Percentiles rank a stretch among this genome's conserved stretches.
phyloP scores from a whole-genome alignment of 2,329 filamentous ascomycete species.

The Fusarium equiseti region DNA sequence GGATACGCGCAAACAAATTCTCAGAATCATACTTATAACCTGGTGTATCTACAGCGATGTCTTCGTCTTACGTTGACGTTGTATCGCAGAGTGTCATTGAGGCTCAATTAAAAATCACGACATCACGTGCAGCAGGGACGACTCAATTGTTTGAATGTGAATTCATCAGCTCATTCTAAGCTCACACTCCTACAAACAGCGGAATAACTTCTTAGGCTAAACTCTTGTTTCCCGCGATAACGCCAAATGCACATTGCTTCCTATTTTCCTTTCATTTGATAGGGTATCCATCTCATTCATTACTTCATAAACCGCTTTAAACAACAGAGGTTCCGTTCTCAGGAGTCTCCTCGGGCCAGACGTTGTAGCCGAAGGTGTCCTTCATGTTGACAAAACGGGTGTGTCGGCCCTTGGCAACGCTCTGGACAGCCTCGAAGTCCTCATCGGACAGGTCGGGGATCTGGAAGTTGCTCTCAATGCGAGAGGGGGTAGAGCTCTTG shows the following conservation, averaged over 20 bases:
- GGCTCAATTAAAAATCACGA: background rate
- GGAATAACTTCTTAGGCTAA: background rate
- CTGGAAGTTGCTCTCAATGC: constrained; percentile 62
- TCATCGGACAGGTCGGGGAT: constrained; percentile 56
- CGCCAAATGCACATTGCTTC: constrained; percentile 23
- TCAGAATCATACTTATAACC: accelerated
- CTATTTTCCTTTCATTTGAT: constrained; percentile 1
- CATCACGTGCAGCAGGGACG: background rate
- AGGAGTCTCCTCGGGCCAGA: constrained; percentile 70
- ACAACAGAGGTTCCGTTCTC: constrained; percentile 34
- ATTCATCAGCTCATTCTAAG: background rate
- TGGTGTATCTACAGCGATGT: accelerated
- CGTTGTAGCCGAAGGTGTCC: constrained; percentile 80
- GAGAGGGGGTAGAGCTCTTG: constrained; percentile 75
- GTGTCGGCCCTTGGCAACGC: constrained; percentile 66
- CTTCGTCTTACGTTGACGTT: background rate
- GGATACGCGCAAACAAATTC: background rate
- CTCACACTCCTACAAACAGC: background rate
- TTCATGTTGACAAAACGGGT: constrained; percentile 85
- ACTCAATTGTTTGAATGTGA: background rate
- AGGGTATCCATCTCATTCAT: constrained; percentile 33
- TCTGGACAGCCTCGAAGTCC: constrained; percentile 64
- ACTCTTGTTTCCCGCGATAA: constrained; percentile 13
- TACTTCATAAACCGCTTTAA: constrained; percentile 26
- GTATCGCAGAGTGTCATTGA: background rate